phyloP scores from a whole-genome alignment of 768 basidiomycete genomes.

The Mycena filopes region DNA sequence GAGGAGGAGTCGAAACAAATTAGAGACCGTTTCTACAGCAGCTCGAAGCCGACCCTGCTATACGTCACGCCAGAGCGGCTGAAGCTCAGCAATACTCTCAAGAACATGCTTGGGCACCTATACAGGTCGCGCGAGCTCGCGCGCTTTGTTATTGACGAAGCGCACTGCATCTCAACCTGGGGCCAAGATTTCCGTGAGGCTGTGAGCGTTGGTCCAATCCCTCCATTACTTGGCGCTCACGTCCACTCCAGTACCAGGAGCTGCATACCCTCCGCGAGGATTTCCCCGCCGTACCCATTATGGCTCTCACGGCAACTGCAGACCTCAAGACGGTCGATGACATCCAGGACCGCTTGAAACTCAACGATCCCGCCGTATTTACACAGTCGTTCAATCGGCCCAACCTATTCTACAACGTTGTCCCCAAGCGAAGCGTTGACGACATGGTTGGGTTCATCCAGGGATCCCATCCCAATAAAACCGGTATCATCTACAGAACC shows the following conservation, averaged over 20 bases:
- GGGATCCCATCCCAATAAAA: conserved; percentile 61
- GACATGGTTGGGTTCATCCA: conserved; percentile 80
- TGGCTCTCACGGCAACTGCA: conserved; percentile 97
- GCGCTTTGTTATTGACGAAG: conserved; percentile 95
- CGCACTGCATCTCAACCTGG: conserved; percentile 95
- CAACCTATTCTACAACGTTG: conserved; percentile 86
- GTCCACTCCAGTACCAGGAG: conserved; percentile 65
- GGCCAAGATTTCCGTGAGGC: conserved; percentile 93
- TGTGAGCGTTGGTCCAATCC: conserved; percentile 52
- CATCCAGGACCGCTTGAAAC: conserved; percentile 75
- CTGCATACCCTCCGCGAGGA: conserved; percentile 75
- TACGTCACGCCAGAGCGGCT: conserved; percentile 96
- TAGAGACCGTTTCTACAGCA: conserved; percentile 54
- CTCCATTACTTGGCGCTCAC: neutral
- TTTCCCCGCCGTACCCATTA: conserved; percentile 87
- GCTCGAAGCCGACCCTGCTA: conserved; percentile 70
- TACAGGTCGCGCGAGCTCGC: conserved; percentile 71
- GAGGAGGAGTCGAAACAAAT: conserved; percentile 52
- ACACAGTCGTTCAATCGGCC: conserved; percentile 92
- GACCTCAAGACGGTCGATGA: conserved; percentile 81
- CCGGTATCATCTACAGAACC: conserved; percentile 89
- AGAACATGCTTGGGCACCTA: conserved; percentile 65
- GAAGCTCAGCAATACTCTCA: conserved; percentile 66
- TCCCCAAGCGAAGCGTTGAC: conserved; percentile 52
- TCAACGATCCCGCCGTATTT: conserved; percentile 68